Conservation (phyloP, 139 green algal species). For the Asterochloris erici region DNA sequence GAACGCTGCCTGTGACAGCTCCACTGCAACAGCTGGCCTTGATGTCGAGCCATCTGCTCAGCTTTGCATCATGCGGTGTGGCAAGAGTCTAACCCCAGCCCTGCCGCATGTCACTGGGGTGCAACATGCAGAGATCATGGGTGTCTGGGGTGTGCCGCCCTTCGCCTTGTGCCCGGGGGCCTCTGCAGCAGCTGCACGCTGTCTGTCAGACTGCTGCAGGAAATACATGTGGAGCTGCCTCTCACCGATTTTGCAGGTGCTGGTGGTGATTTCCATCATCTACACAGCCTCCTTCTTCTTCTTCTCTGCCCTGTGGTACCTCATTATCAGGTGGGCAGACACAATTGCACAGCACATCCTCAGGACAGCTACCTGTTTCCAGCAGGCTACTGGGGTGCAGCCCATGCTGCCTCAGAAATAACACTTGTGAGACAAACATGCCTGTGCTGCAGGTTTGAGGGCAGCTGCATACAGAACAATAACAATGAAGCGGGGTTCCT, state of each 20-base stretch:
- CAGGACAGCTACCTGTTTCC: neutral
- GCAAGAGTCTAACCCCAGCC: too few species aligned
- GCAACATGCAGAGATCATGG: too few species aligned
- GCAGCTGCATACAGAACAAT: conserved; percentile 34
- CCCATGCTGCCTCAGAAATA: neutral
- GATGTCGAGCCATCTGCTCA: too few species aligned
- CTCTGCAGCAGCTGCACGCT: too few species aligned
- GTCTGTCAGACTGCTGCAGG: too few species aligned
- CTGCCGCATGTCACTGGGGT: too few species aligned
- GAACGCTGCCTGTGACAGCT: too few species aligned
- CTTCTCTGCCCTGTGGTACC: conserved; percentile 19
- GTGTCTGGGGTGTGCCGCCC: too few species aligned
- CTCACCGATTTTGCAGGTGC: neutral
- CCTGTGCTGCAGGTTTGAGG: neutral
- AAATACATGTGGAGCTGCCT: too few species aligned
- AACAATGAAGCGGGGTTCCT: conserved; percentile 46
- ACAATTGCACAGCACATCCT: neutral
- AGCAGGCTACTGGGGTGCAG: neutral
- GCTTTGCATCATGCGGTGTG: too few species aligned
- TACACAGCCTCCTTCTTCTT: conserved; percentile 27
- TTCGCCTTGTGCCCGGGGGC: too few species aligned
- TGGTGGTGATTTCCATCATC: conserved; percentile 3
- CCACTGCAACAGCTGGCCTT: too few species aligned
- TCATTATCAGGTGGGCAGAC: conserved; percentile 8
- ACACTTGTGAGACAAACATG: neutral